Conservation (phyloP, 2,329 filamentous ascomycete species). For the Fusarium gaditjirri region DNA sequence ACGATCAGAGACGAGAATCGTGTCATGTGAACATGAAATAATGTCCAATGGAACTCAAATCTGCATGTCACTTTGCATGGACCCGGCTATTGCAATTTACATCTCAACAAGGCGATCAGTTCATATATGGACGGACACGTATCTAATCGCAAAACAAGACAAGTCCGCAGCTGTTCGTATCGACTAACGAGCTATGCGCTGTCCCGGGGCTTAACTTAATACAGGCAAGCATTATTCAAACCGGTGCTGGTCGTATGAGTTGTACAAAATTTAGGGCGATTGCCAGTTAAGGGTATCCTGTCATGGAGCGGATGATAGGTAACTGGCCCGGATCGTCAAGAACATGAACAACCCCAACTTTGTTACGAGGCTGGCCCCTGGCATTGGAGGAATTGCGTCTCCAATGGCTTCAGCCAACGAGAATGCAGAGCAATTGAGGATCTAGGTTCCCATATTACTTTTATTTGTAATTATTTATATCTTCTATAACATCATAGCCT, state of each 20-base stretch:
- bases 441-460: slow-evolving; percentile 21
- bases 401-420: slow-evolving; percentile 15
- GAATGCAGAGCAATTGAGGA: not conserved
- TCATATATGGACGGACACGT: slow-evolving; percentile 25
- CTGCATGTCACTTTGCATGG: not conserved
- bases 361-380: slow-evolving; percentile 22
- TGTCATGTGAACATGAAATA: not conserved
- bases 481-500: slow-evolving; percentile 6
- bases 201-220: slow-evolving; percentile 10
- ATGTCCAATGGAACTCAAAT: not conserved
- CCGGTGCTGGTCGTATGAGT: slow-evolving; percentile 20
- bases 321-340: slow-evolving; percentile 14
- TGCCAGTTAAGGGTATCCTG: slow-evolving; percentile 15
- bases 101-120: not conserved
- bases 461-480: not conserved
- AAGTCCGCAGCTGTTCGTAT: slow-evolving; percentile 26
- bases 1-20: not conserved
- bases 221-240: slow-evolving; percentile 19
- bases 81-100: not conserved
- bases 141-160: slow-evolving; percentile 15
- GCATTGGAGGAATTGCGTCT: slow-evolving; percentile 8
- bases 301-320: slow-evolving; percentile 7
- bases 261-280: slow-evolving; percentile 10
- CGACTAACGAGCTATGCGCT: slow-evolving; percentile 21
- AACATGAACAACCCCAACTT: slow-evolving; percentile 12